Base-by-base conservation (phyloP, 2,329 filamentous ascomycete genomes). In the Rugonectria rugulosa region DNA sequence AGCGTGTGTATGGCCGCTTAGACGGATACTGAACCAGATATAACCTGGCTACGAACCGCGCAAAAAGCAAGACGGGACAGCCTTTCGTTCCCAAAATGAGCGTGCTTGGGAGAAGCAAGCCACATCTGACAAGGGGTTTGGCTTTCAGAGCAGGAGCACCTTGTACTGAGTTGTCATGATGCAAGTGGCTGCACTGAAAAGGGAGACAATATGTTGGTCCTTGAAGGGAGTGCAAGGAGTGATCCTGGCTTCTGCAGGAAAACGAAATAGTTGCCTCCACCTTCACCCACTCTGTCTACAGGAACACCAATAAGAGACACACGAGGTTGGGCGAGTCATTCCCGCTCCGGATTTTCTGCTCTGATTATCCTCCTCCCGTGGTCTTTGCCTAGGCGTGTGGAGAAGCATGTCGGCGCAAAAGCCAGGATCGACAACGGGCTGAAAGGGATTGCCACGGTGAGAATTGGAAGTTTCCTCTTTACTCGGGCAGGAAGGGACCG, bases 21-120 rank as follows among this genome's bases (percentile, higher is more conserved):
- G 31, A 62, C 42, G 59, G 50, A 59, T 3, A 40, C 26, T 27
- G 24, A 42, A 56, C 21, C 32, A 48, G 55, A 57, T 63, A 61
- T 63, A 63, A 31, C 55, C 60, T 48, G 40, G 34, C 17, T 41
- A 21, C 23, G 3, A 51, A 34, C 17, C 40, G 41, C 10, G 23
- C 34, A 20, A 21, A 15, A 47, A 54, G 15, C 45, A 37, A 46
- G 45, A 40, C 34, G 51, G 21, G 17, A 55, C 44, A 36, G 32
- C 38, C 34, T 24, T 21, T 29, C 29, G n/a, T 46, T 19, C 47
- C 38, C 12, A 27, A 9, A 52, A 46, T 21, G 20, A 26, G 19
- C 26, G 32, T 20, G 6, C 47, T 20, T 23, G 36, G 47, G 32
- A 12, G 4, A 44, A 10, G n/a, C 19, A 15, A 38, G n/a, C 50